Conservation (phyloP, 2,329 filamentous ascomycete genomes). For the Cladosporium colombiae region DNA sequence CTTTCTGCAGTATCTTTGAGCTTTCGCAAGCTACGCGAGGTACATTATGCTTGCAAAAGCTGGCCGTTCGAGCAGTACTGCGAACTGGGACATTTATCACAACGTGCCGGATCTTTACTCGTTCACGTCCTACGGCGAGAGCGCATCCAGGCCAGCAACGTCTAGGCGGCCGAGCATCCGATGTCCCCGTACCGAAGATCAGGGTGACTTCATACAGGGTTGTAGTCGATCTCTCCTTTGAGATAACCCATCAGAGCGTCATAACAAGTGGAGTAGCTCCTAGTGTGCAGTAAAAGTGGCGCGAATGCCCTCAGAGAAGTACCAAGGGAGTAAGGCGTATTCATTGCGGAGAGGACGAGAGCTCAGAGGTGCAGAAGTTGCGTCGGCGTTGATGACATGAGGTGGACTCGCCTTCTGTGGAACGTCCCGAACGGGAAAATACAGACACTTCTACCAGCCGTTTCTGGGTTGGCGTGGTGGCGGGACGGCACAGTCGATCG, state of each 20-base stretch:
- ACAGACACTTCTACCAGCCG: neutral
- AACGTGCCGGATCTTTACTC: too few relatives aligned
- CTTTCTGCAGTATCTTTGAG: neutral
- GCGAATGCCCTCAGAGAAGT: neutral
- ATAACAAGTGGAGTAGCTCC: neutral
- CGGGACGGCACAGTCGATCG: constrained; percentile 7
- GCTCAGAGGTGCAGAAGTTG: constrained; percentile 13
- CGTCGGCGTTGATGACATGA: constrained; percentile 6
- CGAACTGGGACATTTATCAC: neutral
- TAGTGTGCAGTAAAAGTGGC: neutral
- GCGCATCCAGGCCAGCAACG: too few relatives aligned
- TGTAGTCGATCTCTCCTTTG: neutral
- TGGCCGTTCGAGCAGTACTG: neutral
- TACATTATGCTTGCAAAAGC: neutral
- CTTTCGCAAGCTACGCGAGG: neutral
- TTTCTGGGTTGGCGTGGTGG: neutral
- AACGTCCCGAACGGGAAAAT: neutral
- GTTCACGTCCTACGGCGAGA: neutral
- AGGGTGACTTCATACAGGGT: constrained; percentile 2
- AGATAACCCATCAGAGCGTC: neutral
- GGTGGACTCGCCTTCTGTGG: constrained; percentile 3
- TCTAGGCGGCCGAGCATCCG: neutral
- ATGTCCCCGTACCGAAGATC: neutral
- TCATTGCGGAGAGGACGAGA: neutral
- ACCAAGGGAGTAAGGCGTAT: neutral